Percentiles rank a stretch among this genome's conserved stretches.
phyloP scores from a whole-genome alignment of 176 grass and related monocot species.

The Oryza nivara region DNA sequence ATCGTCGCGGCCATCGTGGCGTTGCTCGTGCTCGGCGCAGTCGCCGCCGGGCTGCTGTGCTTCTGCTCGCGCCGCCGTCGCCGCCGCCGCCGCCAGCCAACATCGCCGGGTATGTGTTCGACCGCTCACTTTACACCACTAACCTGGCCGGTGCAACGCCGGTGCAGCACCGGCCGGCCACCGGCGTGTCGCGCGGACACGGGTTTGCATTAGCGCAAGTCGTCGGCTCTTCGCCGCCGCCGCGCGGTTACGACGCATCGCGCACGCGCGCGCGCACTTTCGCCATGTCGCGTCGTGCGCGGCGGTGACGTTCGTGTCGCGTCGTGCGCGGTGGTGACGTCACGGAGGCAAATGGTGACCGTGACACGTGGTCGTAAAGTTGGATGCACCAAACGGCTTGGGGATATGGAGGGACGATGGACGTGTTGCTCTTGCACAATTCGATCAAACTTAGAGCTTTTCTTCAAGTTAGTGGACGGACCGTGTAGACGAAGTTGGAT shows the following conservation, averaged over 20 bases:
- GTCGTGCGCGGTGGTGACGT: conserved; percentile 16
- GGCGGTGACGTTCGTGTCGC: neutral
- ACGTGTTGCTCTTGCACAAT: neutral
- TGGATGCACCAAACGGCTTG: neutral
- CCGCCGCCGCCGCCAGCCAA: neutral
- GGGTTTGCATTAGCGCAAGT: too few species aligned
- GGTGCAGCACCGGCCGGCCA: too few species aligned
- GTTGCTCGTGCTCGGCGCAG: conserved; percentile 21
- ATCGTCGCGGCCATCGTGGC: neutral
- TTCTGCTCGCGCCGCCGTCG: conserved; percentile 33
- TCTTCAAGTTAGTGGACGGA: conserved; percentile 1
- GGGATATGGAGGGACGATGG: neutral
- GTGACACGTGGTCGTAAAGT: conserved; percentile 4
- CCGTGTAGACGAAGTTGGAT: neutral
- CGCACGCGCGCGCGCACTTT: neutral
- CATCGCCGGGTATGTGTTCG: conserved; percentile 39
- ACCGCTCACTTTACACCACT: neutral
- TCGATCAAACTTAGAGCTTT: neutral
- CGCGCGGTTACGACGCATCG: neutral
- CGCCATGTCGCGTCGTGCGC: conserved; percentile 14
- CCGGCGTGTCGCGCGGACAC: too few species aligned
- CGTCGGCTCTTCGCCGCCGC: neutral
- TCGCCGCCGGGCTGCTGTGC: conserved; percentile 45
- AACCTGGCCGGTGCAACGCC: conserved; percentile 14
- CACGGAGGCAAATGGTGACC: neutral